Base-by-base conservation (phyloP, 164 flowering plant species). In the Cinnamomum micranthum region DNA sequence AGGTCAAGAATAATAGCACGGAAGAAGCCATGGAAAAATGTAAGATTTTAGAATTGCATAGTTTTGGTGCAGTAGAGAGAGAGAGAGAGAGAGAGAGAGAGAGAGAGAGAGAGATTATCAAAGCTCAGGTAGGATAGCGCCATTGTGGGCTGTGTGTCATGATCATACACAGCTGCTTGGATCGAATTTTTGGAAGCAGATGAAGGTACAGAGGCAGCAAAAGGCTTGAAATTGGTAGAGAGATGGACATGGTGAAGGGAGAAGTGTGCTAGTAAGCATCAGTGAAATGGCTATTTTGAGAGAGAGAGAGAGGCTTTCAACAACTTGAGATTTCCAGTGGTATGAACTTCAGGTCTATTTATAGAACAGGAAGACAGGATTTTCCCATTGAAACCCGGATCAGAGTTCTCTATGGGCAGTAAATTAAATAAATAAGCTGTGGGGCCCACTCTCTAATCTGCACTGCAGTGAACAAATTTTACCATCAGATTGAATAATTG, bases 101-200 rank as follows among this genome's bases (percentile, higher is more conserved):
- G 60, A 17, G 60, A 55, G 60, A 55, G 59, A 52, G 59, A 52
- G 59, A 52, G 19, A 17, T 31, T 41, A 41, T 7, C 64, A 60
- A 22, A 64, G 67, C 67, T 64, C 67, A 64, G 67, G 67, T 64
- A 64, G 67, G 67, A 64, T 64, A 64, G 15, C 67, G 15, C 67
- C 67, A 64, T 64, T 22, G 1, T 60, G 9, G 23, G 20, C 22
- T 22, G 5, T 22, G 64, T 6, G 20, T 9, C 64, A 60, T 60
- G 64, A 60, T n/a, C 64, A 60, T 19, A 60, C 22, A 19, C 2
- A 10, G 24, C n/a, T 22, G 20, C 22, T 19, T 60, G 9, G 23
- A 17, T 15, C n/a, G n/a, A 17, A 6, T 19, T 60, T n/a, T 22
- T 19, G n/a, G 2, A 6, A 6, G 20, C 64, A 20, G 23, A 6